Base-by-base conservation (phyloP, 257 asterid genomes). In the Thymus quinquecostatus region DNA sequence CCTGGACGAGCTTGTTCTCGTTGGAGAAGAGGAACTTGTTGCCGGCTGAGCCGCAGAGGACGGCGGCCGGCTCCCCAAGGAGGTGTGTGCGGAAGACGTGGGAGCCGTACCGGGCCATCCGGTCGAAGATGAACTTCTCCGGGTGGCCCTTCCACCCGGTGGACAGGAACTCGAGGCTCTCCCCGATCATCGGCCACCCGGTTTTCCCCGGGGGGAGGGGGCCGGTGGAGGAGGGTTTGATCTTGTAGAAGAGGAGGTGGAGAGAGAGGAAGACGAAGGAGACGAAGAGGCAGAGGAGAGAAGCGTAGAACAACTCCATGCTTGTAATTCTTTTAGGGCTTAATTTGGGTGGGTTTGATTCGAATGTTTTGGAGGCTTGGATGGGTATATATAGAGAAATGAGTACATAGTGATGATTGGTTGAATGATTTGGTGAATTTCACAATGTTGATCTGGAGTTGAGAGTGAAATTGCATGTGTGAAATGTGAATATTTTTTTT, bases 171-270 rank as follows among this genome's bases (percentile, higher is more conserved):
- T 74, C 84, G 28, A 81, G 77, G 83, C 77, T 85, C 60, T 85
- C 93, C 2, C 91, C 89, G 27, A 87, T 45, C 29, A 85, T 41
- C 12, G 90, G 93, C 90, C 84, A 85, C 11, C 93, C 93, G 1
- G 80, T 77, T 10, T 55, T 83, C 1, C 93, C 90, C 1, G 86
- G 88, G 0, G 86, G 90, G 11, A 81, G 70, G 62, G 79, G 30
- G 5, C 32, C 72, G 28, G 75, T 29, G 74, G 11, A 48, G 2
- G n/a, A 47, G 2, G 77, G 63, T 0, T 71, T 81, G 43, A 59
- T 62, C 71, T 81, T 79, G 82, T 74, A 75, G 76, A 77, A 81
- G 47, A 85, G 77, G 14, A 85, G 74, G 75, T 85, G 74, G 61
- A 85, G 74, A 48, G 68, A 30, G 66, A 79, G 68, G 61, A 78